Percentiles rank a stretch among this genome's conserved stretches.
Conservation (phyloP, 2,329 filamentous ascomycete species). For the Stagonosporopsis tanaceti region DNA sequence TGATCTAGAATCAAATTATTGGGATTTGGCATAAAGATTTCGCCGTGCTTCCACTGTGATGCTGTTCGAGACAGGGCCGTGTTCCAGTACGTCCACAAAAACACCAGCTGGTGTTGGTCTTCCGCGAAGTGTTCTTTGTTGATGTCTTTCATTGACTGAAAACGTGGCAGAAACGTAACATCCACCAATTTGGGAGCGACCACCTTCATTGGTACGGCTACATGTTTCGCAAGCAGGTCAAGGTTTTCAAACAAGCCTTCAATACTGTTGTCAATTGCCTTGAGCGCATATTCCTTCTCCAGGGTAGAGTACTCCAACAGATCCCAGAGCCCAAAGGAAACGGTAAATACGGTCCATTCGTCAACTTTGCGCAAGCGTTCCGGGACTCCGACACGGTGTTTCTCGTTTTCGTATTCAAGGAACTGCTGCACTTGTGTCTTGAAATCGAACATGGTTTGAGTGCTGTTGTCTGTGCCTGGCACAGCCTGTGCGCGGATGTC, state of each 20-base stretch:
- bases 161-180: conserved; percentile 47
- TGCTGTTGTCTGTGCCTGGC: conserved; percentile 25
- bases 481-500: conserved; percentile 40
- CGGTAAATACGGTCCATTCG: conserved; percentile 47
- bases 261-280: conserved; percentile 45
- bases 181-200: conserved; percentile 46
- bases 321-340: conserved; percentile 50
- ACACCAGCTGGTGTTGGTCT: conserved; percentile 44
- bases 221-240: conserved; percentile 41
- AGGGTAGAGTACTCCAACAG: conserved; percentile 43
- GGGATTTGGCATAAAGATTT: conserved; percentile 44
- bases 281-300: conserved; percentile 37
- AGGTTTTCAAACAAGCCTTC: conserved; percentile 45
- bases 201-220: conserved; percentile 34
- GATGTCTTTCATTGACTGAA: conserved; percentile 35
- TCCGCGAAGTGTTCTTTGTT: conserved; percentile 39
- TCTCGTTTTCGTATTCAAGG: conserved; percentile 37
- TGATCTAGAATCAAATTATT: conserved; percentile 47
- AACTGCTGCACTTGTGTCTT: conserved; percentile 50
- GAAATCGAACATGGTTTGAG: conserved; percentile 43
- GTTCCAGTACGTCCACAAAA: conserved; percentile 49
- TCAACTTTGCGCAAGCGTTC: conserved; percentile 30
- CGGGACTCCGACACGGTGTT: conserved; percentile 27
- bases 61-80: conserved; percentile 40
- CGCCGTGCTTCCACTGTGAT: conserved; percentile 40